Percentiles rank a stretch among this genome's conserved stretches.
Conservation (phyloP, 345 rosid genomes). For the Murraya koenigii region DNA sequence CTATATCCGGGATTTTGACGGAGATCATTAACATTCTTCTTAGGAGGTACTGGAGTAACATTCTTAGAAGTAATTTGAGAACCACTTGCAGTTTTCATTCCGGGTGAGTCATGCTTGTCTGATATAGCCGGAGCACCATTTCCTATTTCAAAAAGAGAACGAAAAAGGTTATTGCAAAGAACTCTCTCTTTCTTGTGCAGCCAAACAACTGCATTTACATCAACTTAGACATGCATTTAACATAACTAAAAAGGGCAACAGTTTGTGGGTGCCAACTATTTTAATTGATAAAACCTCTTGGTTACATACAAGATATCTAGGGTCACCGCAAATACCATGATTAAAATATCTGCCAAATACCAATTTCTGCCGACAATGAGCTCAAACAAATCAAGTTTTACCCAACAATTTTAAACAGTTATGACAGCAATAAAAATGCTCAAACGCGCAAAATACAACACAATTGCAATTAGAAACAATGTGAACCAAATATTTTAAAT, state of each 20-base stretch:
- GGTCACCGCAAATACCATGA: too few relatives aligned
- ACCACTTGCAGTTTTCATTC: conserved; percentile 16
- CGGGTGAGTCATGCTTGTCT: conserved; percentile 15
- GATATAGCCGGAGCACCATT: conserved; percentile 13
- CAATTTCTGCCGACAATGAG: background rate
- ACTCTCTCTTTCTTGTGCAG: background rate
- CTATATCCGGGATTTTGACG: conserved; percentile 59
- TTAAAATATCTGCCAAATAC: background rate
- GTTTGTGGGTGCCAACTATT: too few relatives aligned
- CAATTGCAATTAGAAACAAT: background rate
- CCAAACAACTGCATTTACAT: background rate
- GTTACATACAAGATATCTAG: too few relatives aligned
- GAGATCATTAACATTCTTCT: conserved; percentile 72
- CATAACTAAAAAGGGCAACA: background rate
- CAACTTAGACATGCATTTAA: background rate
- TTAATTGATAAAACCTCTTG: background rate
- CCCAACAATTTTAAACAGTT: background rate
- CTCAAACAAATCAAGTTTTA: background rate
- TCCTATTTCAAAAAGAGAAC: conserved; percentile 16
- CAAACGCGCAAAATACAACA: background rate
- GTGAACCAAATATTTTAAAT: background rate
- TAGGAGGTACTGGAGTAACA: conserved; percentile 39
- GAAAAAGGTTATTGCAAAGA: background rate
- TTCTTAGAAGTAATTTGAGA: conserved; percentile 41
- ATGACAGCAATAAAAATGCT: background rate